Evolutionary conservation across 2,329 filamentous ascomycete species (phyloP), one percentile per base, ranked within the genome.

Genomic region (Ceratocystis diversiconidia): DNA sequence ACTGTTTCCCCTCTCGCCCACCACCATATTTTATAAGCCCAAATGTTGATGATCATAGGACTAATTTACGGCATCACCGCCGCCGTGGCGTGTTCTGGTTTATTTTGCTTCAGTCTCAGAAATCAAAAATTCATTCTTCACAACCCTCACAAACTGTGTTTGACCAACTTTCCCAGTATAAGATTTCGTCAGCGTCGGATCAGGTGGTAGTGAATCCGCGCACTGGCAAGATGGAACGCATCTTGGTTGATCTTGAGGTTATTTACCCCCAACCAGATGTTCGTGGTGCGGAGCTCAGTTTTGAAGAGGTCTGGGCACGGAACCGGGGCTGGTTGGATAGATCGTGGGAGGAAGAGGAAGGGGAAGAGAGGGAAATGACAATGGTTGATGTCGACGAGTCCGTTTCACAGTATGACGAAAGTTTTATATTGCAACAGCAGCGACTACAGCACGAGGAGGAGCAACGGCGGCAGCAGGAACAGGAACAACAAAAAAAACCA

Each of bases 11-110:
- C n/a, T 8, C 28, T 44, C 36, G 43, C 44, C 22, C 55, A 28
- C 55, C 55, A n/a, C 28, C 55, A 69, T 70, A 73, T 74, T 75
- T 74, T 76, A 67, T 65, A 57, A 25, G 76, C 73, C 79, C 82
- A 81, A 75, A 80, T 90, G 84, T 94, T 94, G 90, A 94, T 91
- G 81, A 85, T 82, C 80, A 83, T 84, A 96, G 92, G 91, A 96
- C 92, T 96, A 96, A 96, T 92, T 74, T 81, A 84, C 81, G 66
- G 60, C 41, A 50, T 63, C 61, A 61, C 60, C 60, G 52, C 55
- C 66, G 66, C 63, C 62, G 61, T 43, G 67, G 64, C 61, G 67
- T 62, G 71, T 69, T 71, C 72, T 71, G 73, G 73, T 75, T 70
- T 76, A 72, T 77, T 73, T 76, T 73, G 74, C 70, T 75, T 74